Conservation (phyloP, 208 protist species). For the Trypanosoma theileri region DNA sequence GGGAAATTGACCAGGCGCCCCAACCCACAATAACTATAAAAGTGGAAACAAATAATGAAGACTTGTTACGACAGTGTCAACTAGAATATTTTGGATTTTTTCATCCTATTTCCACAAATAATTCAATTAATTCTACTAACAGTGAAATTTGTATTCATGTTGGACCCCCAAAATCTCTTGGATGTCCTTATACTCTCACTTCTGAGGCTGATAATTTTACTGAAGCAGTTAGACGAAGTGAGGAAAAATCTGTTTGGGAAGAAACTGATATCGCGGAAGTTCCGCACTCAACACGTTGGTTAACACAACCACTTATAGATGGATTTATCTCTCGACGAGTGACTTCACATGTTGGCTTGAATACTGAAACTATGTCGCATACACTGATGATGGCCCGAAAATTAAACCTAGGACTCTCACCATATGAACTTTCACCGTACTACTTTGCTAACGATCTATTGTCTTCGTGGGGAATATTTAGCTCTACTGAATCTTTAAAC, state of each 20-base stretch:
- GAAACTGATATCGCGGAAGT: background rate
- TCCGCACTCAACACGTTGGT: slow-evolving; percentile 41
- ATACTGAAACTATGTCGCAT: slow-evolving; percentile 32
- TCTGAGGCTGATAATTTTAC: slow-evolving; percentile 49
- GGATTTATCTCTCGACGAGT: slow-evolving; percentile 65
- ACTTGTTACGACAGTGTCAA: slow-evolving; percentile 28
- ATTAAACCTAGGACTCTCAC: slow-evolving; percentile 40
- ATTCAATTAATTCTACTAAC: background rate
- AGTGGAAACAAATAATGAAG: slow-evolving; percentile 30
- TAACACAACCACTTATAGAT: slow-evolving; percentile 66
- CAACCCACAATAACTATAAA: slow-evolving; percentile 17
- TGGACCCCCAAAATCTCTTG: slow-evolving; percentile 47
- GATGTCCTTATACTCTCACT: slow-evolving; percentile 48
- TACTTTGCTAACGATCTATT: slow-evolving; percentile 55
- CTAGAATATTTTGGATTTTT: slow-evolving; percentile 37
- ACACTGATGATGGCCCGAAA: slow-evolving; percentile 27
- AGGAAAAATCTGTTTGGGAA: slow-evolving; percentile 35
- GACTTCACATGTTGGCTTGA: slow-evolving; percentile 49
- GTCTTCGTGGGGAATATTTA: slow-evolving; percentile 73
- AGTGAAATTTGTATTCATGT: slow-evolving; percentile 40
- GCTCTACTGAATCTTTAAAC: slow-evolving; percentile 13
- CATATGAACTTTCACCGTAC: slow-evolving; percentile 61
- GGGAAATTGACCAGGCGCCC: background rate
- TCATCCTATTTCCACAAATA: background rate
- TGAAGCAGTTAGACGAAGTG: slow-evolving; percentile 43